Evolutionary conservation across 495 filamentous ascomycete species (phyloP).

Genomic region (Amniculicola lignicola): DNA sequence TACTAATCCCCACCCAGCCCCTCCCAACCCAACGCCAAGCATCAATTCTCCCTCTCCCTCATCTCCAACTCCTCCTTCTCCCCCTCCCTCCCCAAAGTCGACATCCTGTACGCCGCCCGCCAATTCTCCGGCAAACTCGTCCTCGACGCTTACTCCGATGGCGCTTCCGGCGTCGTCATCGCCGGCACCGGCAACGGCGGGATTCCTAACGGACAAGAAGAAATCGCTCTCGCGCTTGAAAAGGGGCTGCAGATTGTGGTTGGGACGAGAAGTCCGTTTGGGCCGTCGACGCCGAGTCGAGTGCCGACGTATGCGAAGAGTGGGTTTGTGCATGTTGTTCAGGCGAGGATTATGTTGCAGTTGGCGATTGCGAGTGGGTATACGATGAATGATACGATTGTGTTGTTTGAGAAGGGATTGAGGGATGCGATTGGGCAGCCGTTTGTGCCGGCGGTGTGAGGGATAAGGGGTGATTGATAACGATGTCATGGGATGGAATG

Average conservation of each 20-base stretch:
- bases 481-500: too few relatives aligned
- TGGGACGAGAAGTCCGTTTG: slow-evolving; percentile 11
- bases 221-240: slow-evolving; percentile 10
- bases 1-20: slow-evolving; percentile 8
- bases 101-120: slow-evolving; percentile 24
- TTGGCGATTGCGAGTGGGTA: slow-evolving; percentile 21
- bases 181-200: slow-evolving; percentile 26
- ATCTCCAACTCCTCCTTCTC: slow-evolving; percentile 14
- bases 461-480: too few relatives aligned
- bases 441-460: too few relatives aligned
- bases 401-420: slow-evolving; percentile 12
- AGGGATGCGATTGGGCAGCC: slow-evolving; percentile 20
- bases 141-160: slow-evolving; percentile 14
- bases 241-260: slow-evolving; percentile 19
- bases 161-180: slow-evolving; percentile 16
- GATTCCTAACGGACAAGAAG: slow-evolving; percentile 10
- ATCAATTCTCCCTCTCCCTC: not conserved
- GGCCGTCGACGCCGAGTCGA: slow-evolving; percentile 6
- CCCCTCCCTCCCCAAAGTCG: slow-evolving; percentile 23
- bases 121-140: slow-evolving; percentile 21
- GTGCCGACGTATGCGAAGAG: slow-evolving; percentile 8
- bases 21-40: slow-evolving; percentile 8
- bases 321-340: slow-evolving; percentile 20
- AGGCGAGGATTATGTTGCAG: slow-evolving; percentile 23
- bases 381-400: slow-evolving; percentile 18